phyloP scores from a whole-genome alignment of 371 early-diverging fungal species.

The Fennellomyces sp. region DNA sequence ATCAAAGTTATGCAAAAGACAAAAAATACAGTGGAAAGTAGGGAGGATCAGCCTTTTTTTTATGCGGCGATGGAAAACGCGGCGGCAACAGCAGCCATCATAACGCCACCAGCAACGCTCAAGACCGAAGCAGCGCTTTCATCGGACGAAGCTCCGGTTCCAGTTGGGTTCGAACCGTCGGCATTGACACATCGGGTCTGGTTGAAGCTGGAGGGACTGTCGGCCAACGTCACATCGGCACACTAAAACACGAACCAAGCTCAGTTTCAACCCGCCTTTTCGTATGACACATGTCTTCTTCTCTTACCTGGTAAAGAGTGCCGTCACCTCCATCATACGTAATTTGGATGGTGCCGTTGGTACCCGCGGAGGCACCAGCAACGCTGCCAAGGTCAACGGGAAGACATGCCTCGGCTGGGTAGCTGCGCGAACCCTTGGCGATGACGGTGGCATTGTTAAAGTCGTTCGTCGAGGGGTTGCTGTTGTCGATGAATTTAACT shows the following conservation, averaged over 20 bases:
- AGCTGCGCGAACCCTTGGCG: slow-evolving; percentile 30
- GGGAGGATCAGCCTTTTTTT: too few relatives aligned
- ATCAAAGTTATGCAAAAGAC: neutral
- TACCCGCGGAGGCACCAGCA: slow-evolving; percentile 38
- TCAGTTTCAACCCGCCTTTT: too few relatives aligned
- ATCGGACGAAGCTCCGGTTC: neutral
- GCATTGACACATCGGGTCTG: slow-evolving; percentile 45
- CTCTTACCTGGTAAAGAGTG: slow-evolving; percentile 53
- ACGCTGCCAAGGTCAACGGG: slow-evolving; percentile 35
- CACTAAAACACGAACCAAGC: slow-evolving; percentile 29
- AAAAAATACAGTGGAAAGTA: neutral
- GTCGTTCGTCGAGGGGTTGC: slow-evolving; percentile 42
- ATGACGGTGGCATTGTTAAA: slow-evolving; percentile 27
- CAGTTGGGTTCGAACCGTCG: slow-evolving; percentile 20
- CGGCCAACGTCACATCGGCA: slow-evolving; percentile 53
- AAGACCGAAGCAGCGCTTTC: slow-evolving; percentile 4
- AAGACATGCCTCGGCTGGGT: slow-evolving; percentile 51
- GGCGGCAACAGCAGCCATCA: slow-evolving; percentile 8
- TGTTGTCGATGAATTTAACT: slow-evolving; percentile 44
- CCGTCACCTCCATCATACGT: slow-evolving; percentile 63
- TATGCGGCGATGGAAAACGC: slow-evolving; percentile 1
- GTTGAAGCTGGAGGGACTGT: slow-evolving; percentile 42
- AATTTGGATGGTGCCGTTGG: slow-evolving; percentile 60
- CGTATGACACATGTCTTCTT: too few relatives aligned
- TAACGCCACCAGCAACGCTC: neutral